Conservation (phyloP, 768 basidiomycete species). For the Xerocomus brunneocitrinus region DNA sequence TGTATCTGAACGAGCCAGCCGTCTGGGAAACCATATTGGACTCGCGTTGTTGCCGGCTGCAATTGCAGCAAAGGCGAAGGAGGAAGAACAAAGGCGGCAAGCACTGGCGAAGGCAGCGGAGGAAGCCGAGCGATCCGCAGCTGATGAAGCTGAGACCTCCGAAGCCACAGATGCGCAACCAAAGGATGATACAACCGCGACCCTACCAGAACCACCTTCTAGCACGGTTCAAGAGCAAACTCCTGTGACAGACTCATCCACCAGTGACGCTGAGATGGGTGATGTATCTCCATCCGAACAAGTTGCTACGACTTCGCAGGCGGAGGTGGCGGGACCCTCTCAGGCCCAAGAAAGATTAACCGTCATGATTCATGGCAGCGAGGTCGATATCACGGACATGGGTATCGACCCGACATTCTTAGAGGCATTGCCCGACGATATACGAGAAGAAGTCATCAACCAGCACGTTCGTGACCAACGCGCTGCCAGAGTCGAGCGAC, state of each 20-base stretch:
- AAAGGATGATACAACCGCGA: conserved; percentile 13
- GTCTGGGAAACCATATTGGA: conserved; percentile 65
- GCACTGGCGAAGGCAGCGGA: conserved; percentile 57
- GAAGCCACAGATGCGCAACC: conserved; percentile 22
- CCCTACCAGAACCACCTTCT: conserved; percentile 8
- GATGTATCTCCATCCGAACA: conserved; percentile 32
- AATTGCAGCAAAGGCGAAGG: conserved; percentile 48
- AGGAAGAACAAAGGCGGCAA: conserved; percentile 35
- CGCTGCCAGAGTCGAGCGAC: conserved; percentile 68
- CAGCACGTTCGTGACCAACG: conserved; percentile 94
- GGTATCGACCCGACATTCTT: conserved; percentile 98
- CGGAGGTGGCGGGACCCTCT: conserved; percentile 29
- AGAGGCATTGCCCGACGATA: conserved; percentile 96
- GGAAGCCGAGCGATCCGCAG: conserved; percentile 29
- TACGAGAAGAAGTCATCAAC: conserved; percentile 96
- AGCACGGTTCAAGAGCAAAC: conserved; percentile 13
- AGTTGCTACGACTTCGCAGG: conserved; percentile 13
- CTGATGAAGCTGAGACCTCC: conserved; percentile 32
- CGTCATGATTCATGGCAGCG: conserved; percentile 86
- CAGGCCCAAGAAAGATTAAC: conserved; percentile 63
- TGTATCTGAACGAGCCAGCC: conserved; percentile 59
- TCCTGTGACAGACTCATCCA: conserved; percentile 31
- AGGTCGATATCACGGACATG: conserved; percentile 96
- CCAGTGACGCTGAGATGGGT: conserved; percentile 48
- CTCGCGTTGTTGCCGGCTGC: conserved; percentile 79